Conservation (phyloP, 331 rosid genomes). For the Quercus lobata region DNA sequence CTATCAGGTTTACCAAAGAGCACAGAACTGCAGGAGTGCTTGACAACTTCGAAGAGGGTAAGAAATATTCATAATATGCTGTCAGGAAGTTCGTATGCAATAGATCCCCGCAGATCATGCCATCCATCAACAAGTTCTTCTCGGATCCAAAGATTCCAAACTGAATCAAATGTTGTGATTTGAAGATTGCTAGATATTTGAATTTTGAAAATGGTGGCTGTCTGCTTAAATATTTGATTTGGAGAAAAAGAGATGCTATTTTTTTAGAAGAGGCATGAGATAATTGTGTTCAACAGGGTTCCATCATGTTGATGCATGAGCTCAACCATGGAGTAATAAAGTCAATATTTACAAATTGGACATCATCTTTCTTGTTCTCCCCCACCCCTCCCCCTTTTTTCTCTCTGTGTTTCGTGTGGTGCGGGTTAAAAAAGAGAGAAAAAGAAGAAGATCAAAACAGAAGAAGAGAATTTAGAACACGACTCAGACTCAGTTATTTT, state of each 20-base stretch:
- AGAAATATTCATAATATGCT: no score
- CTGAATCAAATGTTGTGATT: constrained; percentile 11
- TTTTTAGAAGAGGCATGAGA: constrained; percentile 2
- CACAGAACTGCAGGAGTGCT: constrained; percentile 80
- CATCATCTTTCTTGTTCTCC: background rate
- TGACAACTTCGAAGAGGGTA: constrained; percentile 16
- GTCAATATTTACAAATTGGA: background rate
- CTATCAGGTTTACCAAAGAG: no score
- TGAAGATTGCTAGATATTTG: background rate
- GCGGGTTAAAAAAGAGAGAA: background rate
- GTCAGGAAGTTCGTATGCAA: constrained; percentile 53
- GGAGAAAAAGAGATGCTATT: constrained; percentile 17
- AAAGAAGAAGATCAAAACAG: background rate
- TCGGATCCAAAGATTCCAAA: constrained; percentile 54
- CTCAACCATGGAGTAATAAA: constrained; percentile 24
- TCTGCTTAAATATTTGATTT: constrained; percentile 1
- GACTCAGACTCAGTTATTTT: background rate
- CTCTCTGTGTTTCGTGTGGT: background rate
- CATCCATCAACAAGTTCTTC: constrained; percentile 80
- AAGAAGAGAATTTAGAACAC: background rate
- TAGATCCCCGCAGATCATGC: constrained; percentile 68
- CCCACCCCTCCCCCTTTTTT: background rate
- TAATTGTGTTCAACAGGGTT: background rate
- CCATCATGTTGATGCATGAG: constrained; percentile 20
- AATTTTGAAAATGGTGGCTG: constrained; percentile 7